phyloP scores from a whole-genome alignment of 768 basidiomycete species.

The Tricholoma furcatifolium region DNA sequence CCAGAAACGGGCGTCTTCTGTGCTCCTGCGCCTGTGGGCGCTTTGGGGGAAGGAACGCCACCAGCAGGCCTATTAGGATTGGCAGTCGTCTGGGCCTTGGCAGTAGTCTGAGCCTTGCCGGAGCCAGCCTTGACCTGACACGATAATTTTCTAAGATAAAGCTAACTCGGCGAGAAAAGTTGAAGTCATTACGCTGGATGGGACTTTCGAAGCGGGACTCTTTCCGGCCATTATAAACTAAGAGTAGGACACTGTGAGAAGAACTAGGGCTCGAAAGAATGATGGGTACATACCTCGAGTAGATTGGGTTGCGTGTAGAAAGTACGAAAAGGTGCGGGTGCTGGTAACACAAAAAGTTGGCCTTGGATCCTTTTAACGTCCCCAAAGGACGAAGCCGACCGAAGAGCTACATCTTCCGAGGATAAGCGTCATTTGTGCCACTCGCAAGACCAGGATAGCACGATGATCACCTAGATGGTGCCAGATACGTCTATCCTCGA shows the following conservation, averaged over 20 bases:
- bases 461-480: neutral
- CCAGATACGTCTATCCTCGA: constrained; percentile 1
- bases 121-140: constrained; percentile 8
- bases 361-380: constrained; percentile 6
- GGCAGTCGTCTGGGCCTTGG: constrained; percentile 6
- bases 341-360: neutral
- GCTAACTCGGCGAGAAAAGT: neutral
- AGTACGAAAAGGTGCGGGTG: neutral
- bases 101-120: constrained; percentile 3
- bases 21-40: constrained; percentile 3
- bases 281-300: neutral
- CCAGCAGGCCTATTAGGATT: constrained; percentile 7
- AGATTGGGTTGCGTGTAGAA: neutral
- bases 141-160: neutral
- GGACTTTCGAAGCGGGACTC: constrained; percentile 7
- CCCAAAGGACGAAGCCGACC: neutral
- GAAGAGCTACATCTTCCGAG: neutral
- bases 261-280: neutral
- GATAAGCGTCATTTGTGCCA: constrained; percentile 18
- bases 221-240: constrained; percentile 10
- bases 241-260: neutral
- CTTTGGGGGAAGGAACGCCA: constrained; percentile 4
- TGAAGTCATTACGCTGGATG: neutral
- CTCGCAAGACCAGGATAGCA: constrained; percentile 4
- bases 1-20: constrained; percentile 8